phyloP scores from a whole-genome alignment of 331 rosid genomes.

The Cydonia oblonga region DNA sequence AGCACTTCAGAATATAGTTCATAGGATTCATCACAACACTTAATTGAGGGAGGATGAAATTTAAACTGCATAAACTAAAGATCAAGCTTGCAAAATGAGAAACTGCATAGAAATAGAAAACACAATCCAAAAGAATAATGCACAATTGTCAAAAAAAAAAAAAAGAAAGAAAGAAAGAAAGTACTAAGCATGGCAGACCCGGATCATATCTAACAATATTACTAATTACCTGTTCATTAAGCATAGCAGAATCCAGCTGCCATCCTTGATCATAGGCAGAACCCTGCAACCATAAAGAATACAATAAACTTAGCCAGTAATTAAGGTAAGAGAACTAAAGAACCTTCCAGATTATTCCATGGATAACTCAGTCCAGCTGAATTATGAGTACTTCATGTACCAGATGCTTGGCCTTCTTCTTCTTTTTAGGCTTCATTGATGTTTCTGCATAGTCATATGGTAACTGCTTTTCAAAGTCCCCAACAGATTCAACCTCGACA shows the following conservation, averaged over 20 bases:
- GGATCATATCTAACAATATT: not conserved
- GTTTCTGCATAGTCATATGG: conserved; percentile 89
- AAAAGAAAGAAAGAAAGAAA: no score
- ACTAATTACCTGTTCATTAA: conserved; percentile 61
- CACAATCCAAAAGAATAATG: not conserved
- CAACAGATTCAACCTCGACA: conserved; percentile 84
- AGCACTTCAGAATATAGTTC: conserved; percentile 12
- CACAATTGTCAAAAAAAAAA: not conserved
- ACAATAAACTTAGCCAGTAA: conserved; percentile 18
- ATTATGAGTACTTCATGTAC: conserved; percentile 36
- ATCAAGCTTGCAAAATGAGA: not conserved
- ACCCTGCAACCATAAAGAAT: conserved; percentile 44
- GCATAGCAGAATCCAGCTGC: conserved; percentile 65
- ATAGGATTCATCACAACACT: not conserved
- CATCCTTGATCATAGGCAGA: conserved; percentile 74
- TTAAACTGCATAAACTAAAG: not conserved
- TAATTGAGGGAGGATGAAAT: not conserved
- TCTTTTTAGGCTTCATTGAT: conserved; percentile 77
- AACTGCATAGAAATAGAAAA: not conserved
- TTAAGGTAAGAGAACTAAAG: not conserved
- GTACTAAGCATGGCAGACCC: not conserved
- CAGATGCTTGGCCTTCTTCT: conserved; percentile 81
- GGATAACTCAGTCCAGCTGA: conserved; percentile 5
- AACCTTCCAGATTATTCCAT: not conserved
- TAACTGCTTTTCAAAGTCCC: conserved; percentile 68